A percentile compares a stretch with the other conserved stretches of the same genome.
Evolutionary conservation across 345 rosid genomes (phyloP).

Genomic region (Arabis hirsuta): DNA sequence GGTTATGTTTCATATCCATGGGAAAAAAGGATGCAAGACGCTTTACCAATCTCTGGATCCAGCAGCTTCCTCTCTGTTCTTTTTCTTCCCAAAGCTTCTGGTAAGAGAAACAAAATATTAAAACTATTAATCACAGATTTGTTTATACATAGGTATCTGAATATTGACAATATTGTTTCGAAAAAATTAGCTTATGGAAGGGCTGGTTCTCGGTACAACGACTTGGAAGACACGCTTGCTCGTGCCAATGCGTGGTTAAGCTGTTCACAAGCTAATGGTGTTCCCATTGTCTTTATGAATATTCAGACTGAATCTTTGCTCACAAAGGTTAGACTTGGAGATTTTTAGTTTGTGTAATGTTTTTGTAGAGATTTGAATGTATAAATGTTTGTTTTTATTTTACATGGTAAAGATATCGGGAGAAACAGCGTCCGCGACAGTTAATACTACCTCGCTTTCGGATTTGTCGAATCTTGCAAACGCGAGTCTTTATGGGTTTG

Average conservation of each 20-base stretch:
- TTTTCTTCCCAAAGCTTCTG: slow-evolving; percentile 90
- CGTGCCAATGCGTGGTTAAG: slow-evolving; percentile 89
- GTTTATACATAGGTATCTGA: background rate
- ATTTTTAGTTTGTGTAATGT: background rate
- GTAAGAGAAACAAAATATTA: slow-evolving; percentile 28
- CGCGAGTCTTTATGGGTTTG: slow-evolving; percentile 88
- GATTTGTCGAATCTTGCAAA: slow-evolving; percentile 79
- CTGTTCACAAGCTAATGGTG: slow-evolving; percentile 80
- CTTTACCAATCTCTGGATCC: slow-evolving; percentile 68
- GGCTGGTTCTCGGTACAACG: slow-evolving; percentile 78
- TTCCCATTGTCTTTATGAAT: slow-evolving; percentile 83
- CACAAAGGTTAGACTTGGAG: slow-evolving; percentile 65
- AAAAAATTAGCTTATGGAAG: slow-evolving; percentile 54
- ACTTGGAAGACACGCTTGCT: slow-evolving; percentile 95
- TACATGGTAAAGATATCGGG: slow-evolving; percentile 76
- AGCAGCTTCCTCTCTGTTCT: slow-evolving; percentile 87
- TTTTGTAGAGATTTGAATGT: background rate
- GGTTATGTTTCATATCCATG: slow-evolving; percentile 93
- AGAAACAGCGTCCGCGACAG: slow-evolving; percentile 88
- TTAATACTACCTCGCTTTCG: slow-evolving; percentile 78
- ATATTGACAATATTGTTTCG: background rate
- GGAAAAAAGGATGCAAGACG: slow-evolving; percentile 72
- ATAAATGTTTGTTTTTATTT: slow-evolving; percentile 10
- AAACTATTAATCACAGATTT: background rate
- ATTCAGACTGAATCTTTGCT: slow-evolving; percentile 94